phyloP scores from a whole-genome alignment of 1,139 yeast species.

The Torulaspora globosa region DNA sequence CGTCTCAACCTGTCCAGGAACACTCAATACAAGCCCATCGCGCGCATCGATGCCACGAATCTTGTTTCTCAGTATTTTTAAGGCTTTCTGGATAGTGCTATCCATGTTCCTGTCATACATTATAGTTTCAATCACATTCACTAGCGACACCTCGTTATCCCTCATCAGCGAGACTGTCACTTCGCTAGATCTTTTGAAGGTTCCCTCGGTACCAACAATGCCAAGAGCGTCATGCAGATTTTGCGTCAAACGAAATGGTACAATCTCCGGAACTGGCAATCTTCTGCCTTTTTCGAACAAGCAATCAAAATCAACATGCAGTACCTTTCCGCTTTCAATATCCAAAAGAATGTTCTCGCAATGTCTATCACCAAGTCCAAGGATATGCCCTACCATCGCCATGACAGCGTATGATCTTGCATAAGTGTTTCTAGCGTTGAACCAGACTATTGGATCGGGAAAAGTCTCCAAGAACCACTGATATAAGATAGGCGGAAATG shows the following conservation, averaged over 20 bases:
- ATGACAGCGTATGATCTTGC: constrained; percentile 86
- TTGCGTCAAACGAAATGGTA: constrained; percentile 87
- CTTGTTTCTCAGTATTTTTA: constrained; percentile 70
- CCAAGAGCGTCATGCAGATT: constrained; percentile 93
- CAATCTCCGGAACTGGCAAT: constrained; percentile 70
- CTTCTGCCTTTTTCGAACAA: constrained; percentile 68
- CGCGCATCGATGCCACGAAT: constrained; percentile 79
- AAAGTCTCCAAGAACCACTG: constrained; percentile 86
- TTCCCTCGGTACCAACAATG: constrained; percentile 83
- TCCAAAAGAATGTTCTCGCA: constrained; percentile 83
- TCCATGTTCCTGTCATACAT: constrained; percentile 57
- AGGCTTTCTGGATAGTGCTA: constrained; percentile 44
- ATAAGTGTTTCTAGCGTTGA: constrained; percentile 67
- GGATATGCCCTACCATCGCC: constrained; percentile 93
- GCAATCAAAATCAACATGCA: constrained; percentile 97
- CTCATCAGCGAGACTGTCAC: constrained; percentile 73
- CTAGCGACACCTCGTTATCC: constrained; percentile 77
- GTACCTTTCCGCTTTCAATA: constrained; percentile 68
- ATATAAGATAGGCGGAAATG: constrained; percentile 71
- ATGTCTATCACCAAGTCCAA: constrained; percentile 93
- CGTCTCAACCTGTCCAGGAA: constrained; percentile 89
- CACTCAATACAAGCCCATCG: constrained; percentile 82
- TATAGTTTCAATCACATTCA: constrained; percentile 89
- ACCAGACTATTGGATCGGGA: constrained; percentile 90
- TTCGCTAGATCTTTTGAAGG: constrained; percentile 81